Evolutionary conservation across 768 basidiomycete genomes (phyloP).

Genomic region (Leccinum ochraceum): DNA sequence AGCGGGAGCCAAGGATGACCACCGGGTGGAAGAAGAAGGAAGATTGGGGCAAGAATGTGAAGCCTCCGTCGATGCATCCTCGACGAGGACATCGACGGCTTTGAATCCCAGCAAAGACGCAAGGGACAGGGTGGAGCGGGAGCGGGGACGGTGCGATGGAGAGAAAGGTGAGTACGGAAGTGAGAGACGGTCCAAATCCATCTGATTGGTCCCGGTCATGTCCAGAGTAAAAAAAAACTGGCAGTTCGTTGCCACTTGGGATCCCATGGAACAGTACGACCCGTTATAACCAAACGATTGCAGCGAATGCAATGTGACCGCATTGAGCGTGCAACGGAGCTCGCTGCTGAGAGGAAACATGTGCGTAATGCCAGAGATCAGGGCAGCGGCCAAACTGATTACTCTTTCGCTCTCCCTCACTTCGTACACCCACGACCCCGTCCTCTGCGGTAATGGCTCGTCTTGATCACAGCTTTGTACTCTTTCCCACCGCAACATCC

Average conservation of each 20-base stretch:
- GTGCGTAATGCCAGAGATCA: conserved; percentile 47
- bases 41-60: conserved; percentile 87
- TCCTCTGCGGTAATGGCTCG: conserved; percentile 14
- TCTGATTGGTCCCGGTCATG: conserved; percentile 4
- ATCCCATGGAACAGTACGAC: conserved; percentile 79
- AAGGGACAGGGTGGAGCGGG: conserved; percentile 43
- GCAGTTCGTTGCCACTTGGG: conserved; percentile 60
- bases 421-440: conserved; percentile 10
- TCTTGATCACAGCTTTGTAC: conserved; percentile 21
- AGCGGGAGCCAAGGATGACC: conserved; percentile 27
- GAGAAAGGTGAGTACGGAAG: conserved; percentile 55
- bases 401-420: conserved; percentile 6
- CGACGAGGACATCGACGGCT: conserved; percentile 88
- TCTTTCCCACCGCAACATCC: conserved; percentile 22
- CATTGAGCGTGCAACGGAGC: conserved; percentile 66
- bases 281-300: conserved; percentile 85
- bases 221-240: conserved; percentile 60
- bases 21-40: conserved; percentile 45
- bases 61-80: conserved; percentile 87
- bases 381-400: conserved; percentile 64
- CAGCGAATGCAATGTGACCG: conserved; percentile 78
- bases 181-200: neutral
- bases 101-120: conserved; percentile 58
- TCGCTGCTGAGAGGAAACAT: conserved; percentile 60
- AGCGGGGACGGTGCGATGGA: conserved; percentile 35